These are phyloP conservation scores for Phialophora chinensis DNA, from an alignment of 2,329 filamentous ascomycete species.

Conservation along the genomic window DNA sequence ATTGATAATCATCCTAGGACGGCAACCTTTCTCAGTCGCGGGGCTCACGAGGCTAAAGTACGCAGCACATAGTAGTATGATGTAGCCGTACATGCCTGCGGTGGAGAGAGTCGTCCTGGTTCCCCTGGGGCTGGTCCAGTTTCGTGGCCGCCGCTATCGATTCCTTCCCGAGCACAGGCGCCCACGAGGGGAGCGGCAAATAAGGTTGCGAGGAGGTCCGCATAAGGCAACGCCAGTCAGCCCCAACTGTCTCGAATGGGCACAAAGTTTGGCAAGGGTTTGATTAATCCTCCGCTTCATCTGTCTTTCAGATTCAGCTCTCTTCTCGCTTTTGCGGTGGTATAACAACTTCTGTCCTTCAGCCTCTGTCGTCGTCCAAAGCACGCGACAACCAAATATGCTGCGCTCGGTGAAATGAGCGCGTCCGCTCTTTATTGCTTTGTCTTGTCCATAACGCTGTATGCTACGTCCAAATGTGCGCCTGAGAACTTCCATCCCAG, in stretches of 20 bases:
- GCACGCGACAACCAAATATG: not conserved
- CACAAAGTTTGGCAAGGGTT: not conserved
- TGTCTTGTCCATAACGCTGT: not conserved
- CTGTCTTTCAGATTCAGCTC: too few relatives aligned
- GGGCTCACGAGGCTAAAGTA: not conserved
- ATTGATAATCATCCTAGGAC: too few relatives aligned
- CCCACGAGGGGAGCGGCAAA: not conserved
- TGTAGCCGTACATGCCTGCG: not conserved
- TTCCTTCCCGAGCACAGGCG: not conserved
- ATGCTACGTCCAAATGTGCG: not conserved
- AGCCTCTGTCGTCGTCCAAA: too few relatives aligned
- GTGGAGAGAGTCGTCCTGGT: not conserved
- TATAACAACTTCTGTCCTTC: too few relatives aligned
- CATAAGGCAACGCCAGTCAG: not conserved
- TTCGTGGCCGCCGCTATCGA: not conserved
- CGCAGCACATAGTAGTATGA: not conserved
- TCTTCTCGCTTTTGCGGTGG: too few relatives aligned
- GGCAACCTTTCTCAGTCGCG: not conserved
- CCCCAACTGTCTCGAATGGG: not conserved
- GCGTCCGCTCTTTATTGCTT: constrained; percentile 19
- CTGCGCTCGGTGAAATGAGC: constrained; percentile 10
- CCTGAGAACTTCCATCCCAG: not conserved
- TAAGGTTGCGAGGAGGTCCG: not conserved
- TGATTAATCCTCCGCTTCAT: not conserved
- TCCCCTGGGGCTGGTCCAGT: not conserved